Evolutionary conservation across 805 yeast species (phyloP).

Genomic region (Tetrapisispora iriomotensis): DNA sequence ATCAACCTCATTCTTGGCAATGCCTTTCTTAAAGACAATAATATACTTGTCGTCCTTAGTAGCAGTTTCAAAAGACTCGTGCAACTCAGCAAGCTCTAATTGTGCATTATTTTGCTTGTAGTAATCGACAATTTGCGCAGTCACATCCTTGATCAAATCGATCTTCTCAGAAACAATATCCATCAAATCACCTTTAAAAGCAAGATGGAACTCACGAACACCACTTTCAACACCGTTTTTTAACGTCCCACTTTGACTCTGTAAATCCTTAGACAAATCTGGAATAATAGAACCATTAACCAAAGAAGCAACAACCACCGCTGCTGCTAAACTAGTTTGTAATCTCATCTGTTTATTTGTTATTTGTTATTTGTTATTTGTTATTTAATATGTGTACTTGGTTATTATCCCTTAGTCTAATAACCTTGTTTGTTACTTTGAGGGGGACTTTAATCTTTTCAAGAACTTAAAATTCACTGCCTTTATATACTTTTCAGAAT

Average conservation of each 20-base stretch:
- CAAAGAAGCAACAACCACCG: slow-evolving; percentile 31
- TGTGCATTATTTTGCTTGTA: neutral
- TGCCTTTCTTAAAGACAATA: slow-evolving; percentile 66
- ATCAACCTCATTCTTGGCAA: slow-evolving; percentile 41
- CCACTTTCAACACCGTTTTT: neutral
- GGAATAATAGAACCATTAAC: slow-evolving; percentile 59
- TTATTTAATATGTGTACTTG: no score
- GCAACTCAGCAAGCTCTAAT: slow-evolving; percentile 36
- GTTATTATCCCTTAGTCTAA: no score
- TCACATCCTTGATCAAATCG: neutral
- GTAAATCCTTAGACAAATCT: slow-evolving; percentile 24
- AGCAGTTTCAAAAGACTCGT: slow-evolving; percentile 19
- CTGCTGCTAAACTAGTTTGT: slow-evolving; percentile 21
- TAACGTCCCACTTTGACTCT: neutral
- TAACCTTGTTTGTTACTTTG: no score
- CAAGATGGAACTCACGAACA: neutral
- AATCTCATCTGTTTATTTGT: slow-evolving; percentile 13
- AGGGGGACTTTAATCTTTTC: no score
- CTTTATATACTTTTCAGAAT: no score
- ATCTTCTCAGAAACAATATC: no score
- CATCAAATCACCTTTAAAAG: no score
- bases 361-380: no score
- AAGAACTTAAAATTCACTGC: no score
- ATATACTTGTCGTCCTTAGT: slow-evolving; percentile 62
- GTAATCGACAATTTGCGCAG: neutral